A percentile compares a stretch with the other conserved stretches of the same genome.
phyloP scores from a whole-genome alignment of 352 stramenopile genomes.

The Albugo candida region DNA sequence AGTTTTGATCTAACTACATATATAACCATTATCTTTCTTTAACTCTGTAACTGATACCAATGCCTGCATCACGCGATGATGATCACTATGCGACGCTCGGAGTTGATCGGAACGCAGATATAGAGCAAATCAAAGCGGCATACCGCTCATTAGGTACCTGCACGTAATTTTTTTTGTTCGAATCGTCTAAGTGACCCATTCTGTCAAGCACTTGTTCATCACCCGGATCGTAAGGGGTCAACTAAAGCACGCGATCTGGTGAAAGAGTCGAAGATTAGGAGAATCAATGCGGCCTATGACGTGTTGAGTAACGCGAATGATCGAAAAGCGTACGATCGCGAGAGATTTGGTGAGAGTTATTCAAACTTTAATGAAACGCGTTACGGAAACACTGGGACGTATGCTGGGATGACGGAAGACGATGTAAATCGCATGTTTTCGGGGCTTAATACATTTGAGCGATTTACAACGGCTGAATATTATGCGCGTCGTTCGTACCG shows the following conservation, averaged over 20 bases:
- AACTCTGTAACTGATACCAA: conserved; percentile 1
- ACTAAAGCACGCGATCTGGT: not conserved
- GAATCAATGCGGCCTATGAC: conserved; percentile 61
- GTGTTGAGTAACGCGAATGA: conserved; percentile 23
- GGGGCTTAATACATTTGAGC: conserved; percentile 44
- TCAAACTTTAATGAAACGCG: too few relatives aligned
- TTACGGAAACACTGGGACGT: conserved; percentile 4
- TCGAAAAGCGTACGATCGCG: conserved; percentile 47
- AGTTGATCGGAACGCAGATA: conserved; percentile 31
- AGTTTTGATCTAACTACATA: too few relatives aligned
- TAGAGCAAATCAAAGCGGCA: conserved; percentile 52
- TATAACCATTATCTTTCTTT: not conserved
- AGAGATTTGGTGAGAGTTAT: conserved; percentile 35
- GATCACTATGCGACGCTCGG: conserved; percentile 49
- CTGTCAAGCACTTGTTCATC: conserved; percentile 32
- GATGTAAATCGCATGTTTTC: conserved; percentile 63
- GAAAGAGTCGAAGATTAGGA: conserved; percentile 28
- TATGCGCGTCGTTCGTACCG: conserved; percentile 28
- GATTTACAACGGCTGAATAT: conserved; percentile 62
- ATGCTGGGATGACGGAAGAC: conserved; percentile 44
- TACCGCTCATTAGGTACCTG: conserved; percentile 35
- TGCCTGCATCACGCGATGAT: not conserved
- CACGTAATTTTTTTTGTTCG: too few relatives aligned
- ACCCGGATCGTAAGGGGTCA: conserved; percentile 34
- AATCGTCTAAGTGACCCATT: too few relatives aligned